These are phyloP conservation scores for Canavalia ensiformis DNA, from an alignment of 306 rosid genomes.

Conservation along the genomic window DNA sequence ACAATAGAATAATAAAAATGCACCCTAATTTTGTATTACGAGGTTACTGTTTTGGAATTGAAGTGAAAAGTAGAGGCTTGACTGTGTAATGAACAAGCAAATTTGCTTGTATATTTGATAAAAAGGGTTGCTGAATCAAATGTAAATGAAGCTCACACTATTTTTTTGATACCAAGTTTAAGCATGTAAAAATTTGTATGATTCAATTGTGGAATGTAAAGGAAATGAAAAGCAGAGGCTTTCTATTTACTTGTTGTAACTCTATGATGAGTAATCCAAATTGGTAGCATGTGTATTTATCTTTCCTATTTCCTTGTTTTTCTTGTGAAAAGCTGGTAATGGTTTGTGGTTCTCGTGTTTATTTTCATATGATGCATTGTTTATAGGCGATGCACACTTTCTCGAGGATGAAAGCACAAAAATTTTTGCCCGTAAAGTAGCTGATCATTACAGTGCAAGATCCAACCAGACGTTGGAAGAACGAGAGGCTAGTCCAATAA, in stretches of 20 bases:
- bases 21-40: slow-evolving; percentile 5
- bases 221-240: slow-evolving; percentile 4
- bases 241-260: neutral
- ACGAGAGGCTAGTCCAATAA: slow-evolving; percentile 89
- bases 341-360: slow-evolving; percentile 33
- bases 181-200: neutral
- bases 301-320: slow-evolving; percentile 19
- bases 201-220: slow-evolving; percentile 16
- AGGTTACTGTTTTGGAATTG: slow-evolving; percentile 20
- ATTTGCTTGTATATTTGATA: neutral
- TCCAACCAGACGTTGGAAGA: slow-evolving; percentile 93
- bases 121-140: neutral
- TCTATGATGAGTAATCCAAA: slow-evolving; percentile 23
- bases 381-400: slow-evolving; percentile 72
- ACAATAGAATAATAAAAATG: neutral
- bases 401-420: slow-evolving; percentile 95
- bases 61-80: neutral
- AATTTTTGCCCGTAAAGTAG: slow-evolving; percentile 84
- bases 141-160: slow-evolving; percentile 10
- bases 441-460: slow-evolving; percentile 80
- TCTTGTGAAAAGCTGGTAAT: slow-evolving; percentile 2
- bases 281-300: slow-evolving; percentile 30
- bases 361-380: slow-evolving; percentile 40
- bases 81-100: neutral
- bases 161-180: slow-evolving; percentile 17